Conservation (phyloP, 1,284 basidiomycete species). For the Cutaneotrichosporon sp. region DNA sequence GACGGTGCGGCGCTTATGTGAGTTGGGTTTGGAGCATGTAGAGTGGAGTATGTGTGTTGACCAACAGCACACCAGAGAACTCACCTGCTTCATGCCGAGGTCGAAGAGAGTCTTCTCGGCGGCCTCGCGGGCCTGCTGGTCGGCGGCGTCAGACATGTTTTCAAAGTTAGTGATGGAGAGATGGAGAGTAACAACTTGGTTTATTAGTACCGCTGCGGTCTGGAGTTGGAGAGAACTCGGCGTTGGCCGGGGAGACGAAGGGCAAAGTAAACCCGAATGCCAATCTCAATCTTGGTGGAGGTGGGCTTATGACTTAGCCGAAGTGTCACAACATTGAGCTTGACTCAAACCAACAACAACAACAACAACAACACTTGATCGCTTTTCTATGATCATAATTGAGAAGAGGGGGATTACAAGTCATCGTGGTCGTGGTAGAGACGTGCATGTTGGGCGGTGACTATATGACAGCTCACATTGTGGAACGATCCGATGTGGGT, state of each 20-base stretch:
- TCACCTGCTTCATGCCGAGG: conserved; percentile 25
- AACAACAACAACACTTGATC: no score
- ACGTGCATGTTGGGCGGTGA: no score
- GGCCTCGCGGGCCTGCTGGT: conserved; percentile 17
- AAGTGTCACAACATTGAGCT: neutral
- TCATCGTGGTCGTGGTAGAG: no score
- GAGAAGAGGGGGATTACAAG: no score
- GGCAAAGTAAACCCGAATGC: neutral
- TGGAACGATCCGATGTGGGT: neutral
- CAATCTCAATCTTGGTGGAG: neutral
- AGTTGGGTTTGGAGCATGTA: neutral
- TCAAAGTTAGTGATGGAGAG: neutral
- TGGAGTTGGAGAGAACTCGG: neutral
- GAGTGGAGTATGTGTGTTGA: no score
- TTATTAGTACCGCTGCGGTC: neutral
- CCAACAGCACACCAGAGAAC: neutral
- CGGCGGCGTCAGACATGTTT: conserved; percentile 12
- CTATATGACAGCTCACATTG: no score
- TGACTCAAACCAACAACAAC: no score
- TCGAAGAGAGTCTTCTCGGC: conserved; percentile 22
- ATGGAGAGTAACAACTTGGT: neutral
- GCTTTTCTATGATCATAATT: no score
- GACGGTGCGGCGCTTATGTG: conserved; percentile 23
- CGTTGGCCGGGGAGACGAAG: neutral
- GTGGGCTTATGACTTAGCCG: neutral